phyloP scores from a whole-genome alignment of 2,329 filamentous ascomycete species.

The Sporothrix humicola region DNA sequence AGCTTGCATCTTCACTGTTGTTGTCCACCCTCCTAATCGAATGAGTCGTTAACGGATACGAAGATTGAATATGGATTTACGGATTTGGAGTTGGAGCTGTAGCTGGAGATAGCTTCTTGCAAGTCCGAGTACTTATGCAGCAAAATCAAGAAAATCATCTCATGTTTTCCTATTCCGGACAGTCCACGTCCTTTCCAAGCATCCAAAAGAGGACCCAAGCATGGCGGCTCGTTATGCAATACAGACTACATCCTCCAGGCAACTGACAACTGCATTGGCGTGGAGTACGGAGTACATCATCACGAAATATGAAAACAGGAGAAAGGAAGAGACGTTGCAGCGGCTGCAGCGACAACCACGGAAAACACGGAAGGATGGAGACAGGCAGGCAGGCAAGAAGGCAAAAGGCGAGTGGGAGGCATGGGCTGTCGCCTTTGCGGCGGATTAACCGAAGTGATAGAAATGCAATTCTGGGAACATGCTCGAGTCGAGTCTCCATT shows the following conservation, averaged over 20 bases:
- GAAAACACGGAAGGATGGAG: background rate
- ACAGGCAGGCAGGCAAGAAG: background rate
- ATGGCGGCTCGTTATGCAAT: background rate
- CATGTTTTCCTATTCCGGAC: background rate
- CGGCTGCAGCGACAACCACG: conserved; percentile 7
- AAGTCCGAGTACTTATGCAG: background rate
- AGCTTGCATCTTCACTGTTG: background rate
- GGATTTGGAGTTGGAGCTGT: background rate
- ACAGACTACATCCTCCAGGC: background rate
- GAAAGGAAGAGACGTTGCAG: background rate
- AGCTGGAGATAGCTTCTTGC: background rate
- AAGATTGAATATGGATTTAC: background rate
- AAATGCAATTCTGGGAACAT: background rate
- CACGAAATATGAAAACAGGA: background rate
- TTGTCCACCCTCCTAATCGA: background rate
- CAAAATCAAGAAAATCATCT: background rate
- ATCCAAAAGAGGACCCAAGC: too few relatives aligned
- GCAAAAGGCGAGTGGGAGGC: background rate
- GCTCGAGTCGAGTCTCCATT: background rate
- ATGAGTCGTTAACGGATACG: conserved; percentile 1
- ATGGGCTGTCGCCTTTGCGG: background rate
- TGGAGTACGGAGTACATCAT: background rate
- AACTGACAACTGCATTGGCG: background rate
- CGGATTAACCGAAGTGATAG: background rate
- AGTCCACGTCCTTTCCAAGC: background rate